phyloP scores from a whole-genome alignment of 2,329 filamentous ascomycete species.

The Apiospora phragmitis region DNA sequence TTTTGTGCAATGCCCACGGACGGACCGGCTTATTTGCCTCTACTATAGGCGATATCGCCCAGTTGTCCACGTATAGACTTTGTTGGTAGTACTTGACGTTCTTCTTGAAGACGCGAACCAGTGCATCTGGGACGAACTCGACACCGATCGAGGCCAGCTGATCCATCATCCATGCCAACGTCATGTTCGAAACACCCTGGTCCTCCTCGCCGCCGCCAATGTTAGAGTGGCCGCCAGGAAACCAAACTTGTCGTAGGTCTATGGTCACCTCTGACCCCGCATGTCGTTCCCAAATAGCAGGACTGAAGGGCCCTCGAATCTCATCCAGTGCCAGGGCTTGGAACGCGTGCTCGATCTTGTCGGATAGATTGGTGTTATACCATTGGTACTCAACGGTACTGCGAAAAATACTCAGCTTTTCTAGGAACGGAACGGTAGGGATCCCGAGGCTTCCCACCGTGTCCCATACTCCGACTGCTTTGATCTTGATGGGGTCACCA shows the following conservation, averaged over 20 bases:
- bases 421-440: slow-evolving; percentile 32
- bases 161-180: slow-evolving; percentile 40
- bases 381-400: slow-evolving; percentile 44
- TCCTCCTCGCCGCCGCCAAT: slow-evolving; percentile 68
- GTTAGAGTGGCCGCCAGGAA: slow-evolving; percentile 71
- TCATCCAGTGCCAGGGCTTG: slow-evolving; percentile 62
- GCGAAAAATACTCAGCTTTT: slow-evolving; percentile 46
- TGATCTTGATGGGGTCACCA: slow-evolving; percentile 35
- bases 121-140: slow-evolving; percentile 41
- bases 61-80: slow-evolving; percentile 14
- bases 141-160: slow-evolving; percentile 52
- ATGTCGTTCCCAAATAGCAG: slow-evolving; percentile 54
- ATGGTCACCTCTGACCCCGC: slow-evolving; percentile 38
- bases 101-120: slow-evolving; percentile 30
- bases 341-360: slow-evolving; percentile 57
- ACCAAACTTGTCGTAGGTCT: slow-evolving; percentile 59
- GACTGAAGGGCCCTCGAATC: slow-evolving; percentile 53
- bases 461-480: slow-evolving; percentile 46
- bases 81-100: slow-evolving; percentile 43
- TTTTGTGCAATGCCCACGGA: slow-evolving; percentile 49
- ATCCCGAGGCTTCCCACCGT: slow-evolving; percentile 48
- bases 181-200: slow-evolving; percentile 40
- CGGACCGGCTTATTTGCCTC: slow-evolving; percentile 47
- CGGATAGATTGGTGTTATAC: slow-evolving; percentile 52
- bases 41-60: slow-evolving; percentile 35